Base-by-base conservation (phyloP, 2,329 filamentous ascomycete genomes). In the Cryphonectria naterciae region DNA sequence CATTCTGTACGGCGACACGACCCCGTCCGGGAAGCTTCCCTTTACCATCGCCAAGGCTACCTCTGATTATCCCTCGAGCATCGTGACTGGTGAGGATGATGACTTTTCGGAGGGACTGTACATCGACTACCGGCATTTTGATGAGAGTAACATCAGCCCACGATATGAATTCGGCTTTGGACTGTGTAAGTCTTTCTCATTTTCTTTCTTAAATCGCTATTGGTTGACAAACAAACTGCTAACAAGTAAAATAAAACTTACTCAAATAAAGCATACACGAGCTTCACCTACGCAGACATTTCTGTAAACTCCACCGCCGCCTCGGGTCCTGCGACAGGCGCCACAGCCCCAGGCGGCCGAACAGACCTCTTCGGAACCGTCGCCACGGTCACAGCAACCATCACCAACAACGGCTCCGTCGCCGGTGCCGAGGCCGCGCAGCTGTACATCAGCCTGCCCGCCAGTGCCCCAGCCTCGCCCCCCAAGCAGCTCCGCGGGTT, bases 351-450 rank as follows among this genome's bases (percentile, higher is more conserved):
- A 0, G 85, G 85, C 37, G 85, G 85, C 1, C 79, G 78, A 4
- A 76, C 79, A 0, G 84, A 86, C 69, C 81, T 87, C 41, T 86
- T 82, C 75, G 82, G 85, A 17, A 77, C 76, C 0, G 80, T 85
- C 0, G 80, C 81, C 5, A 83, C 81, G 10, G 87, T 91, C 17
- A 88, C 87, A 0, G 87, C 87, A 0, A 89, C 84, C 1, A 82
- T 95, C 52, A 86, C 84, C 70, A 95, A 95, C 83, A 88, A 84
- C 1, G 92, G 92, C 46, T 77, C 75, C 0, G 81, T 89, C 0
- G 78, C 81, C 2, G 91, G 91, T 28, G 90, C 91, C 73, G 89
- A 92, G 73, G 88, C 93, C 0, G 84, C 88, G 0, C 92, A 94
- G 83, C 79, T 93, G 6, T 87, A 86, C 75, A 76, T 87, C 28